Percentiles rank a stretch among this genome's conserved stretches.
These are phyloP conservation scores for Xanthoceras sorbifolium DNA, from an alignment of 345 rosid genomes.

Conservation along the genomic window DNA sequence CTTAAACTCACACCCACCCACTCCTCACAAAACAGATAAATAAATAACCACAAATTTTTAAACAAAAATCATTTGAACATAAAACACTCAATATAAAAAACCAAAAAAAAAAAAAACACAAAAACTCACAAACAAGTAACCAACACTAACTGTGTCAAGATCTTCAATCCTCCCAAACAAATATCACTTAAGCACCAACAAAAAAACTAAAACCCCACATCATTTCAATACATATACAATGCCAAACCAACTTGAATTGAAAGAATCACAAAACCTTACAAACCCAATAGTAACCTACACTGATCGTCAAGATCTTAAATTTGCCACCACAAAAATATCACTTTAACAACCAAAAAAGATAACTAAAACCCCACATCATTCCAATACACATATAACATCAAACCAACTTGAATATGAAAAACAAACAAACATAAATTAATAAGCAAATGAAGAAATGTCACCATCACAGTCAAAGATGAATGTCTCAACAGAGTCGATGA, in stretches of 20 bases:
- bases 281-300: neutral
- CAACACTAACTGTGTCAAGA: neutral
- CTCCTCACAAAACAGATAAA: neutral
- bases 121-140: neutral
- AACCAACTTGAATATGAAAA: neutral
- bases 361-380: neutral
- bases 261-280: neutral
- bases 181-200: neutral
- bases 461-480: conserved; percentile 97
- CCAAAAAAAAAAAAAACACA: too few relatives aligned
- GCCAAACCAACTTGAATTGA: neutral
- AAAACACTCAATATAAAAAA: neutral
- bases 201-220: neutral
- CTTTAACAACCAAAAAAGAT: neutral
- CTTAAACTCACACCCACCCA: neutral
- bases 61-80: neutral
- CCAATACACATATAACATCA: neutral
- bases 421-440: neutral
- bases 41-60: neutral
- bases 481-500: conserved; percentile 87
- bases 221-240: neutral
- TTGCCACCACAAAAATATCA: neutral
- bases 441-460: conserved; percentile 17
- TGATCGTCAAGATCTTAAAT: neutral
- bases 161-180: neutral